These are phyloP conservation scores for Ascochyta clinopodiicola DNA, from an alignment of 2,329 filamentous ascomycete genomes.

Conservation along the genomic window DNA sequence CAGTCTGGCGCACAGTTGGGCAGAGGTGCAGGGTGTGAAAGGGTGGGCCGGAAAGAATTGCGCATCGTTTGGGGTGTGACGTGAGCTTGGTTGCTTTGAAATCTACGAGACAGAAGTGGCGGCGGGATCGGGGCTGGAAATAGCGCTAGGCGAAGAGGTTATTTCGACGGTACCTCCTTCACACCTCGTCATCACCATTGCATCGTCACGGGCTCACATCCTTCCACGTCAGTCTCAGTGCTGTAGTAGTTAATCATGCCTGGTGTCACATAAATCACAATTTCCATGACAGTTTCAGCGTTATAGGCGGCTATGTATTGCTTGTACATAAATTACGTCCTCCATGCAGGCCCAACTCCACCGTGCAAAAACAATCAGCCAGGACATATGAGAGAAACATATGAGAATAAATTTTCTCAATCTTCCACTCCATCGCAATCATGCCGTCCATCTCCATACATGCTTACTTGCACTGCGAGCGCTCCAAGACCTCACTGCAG, in stretches of 20 bases:
- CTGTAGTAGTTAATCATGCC: no score
- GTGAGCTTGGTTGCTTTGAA: constrained; percentile 39
- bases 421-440: background rate
- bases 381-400: constrained; percentile 11
- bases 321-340: constrained; percentile 22
- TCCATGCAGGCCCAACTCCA: constrained; percentile 23
- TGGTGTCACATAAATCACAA: no score
- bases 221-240: background rate
- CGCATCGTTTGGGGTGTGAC: constrained; percentile 22
- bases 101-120: constrained; percentile 36
- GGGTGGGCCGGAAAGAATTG: background rate
- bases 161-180: constrained; percentile 1
- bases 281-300: background rate
- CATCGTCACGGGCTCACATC: background rate
- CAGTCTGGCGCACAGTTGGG: constrained; percentile 28
- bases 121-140: constrained; percentile 32
- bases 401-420: background rate
- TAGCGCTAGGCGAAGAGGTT: constrained; percentile 8
- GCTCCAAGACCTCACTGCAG: constrained; percentile 33
- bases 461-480: constrained; percentile 27
- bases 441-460: background rate
- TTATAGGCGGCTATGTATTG: constrained; percentile 16
- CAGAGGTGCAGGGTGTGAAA: background rate
- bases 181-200: background rate
- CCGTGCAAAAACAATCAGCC: constrained; percentile 7